Percentiles rank a stretch among this genome's conserved stretches.
Conservation (phyloP, 805 yeast genomes). For the Zygosaccharomyces siamensis region DNA sequence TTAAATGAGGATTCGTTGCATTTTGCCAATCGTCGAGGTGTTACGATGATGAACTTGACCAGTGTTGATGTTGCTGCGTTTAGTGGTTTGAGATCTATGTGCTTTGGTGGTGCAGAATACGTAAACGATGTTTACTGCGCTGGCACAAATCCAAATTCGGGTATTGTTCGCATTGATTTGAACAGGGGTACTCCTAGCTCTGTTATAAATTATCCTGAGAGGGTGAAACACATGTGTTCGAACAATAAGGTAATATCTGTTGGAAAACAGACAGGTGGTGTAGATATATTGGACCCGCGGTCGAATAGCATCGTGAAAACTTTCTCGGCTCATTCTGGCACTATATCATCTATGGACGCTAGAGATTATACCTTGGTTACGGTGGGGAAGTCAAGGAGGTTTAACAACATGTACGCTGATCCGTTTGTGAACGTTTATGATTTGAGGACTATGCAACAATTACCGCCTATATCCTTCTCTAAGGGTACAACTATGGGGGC, state of each 20-base stretch:
- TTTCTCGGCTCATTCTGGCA: constrained; percentile 56
- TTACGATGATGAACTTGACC: constrained; percentile 36
- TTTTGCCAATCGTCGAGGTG: constrained; percentile 55
- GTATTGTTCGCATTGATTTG: constrained; percentile 42
- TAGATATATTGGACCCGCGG: constrained; percentile 61
- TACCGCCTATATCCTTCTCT: constrained; percentile 83
- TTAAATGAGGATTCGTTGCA: constrained; percentile 49
- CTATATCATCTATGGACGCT: constrained; percentile 59
- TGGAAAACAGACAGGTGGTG: constrained; percentile 54
- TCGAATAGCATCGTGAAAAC: constrained; percentile 45
- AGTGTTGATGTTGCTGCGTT: constrained; percentile 33
- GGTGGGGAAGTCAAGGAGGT: constrained; percentile 72
- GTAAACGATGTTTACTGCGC: constrained; percentile 45
- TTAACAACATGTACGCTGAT: constrained; percentile 56
- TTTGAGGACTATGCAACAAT: constrained; percentile 60
- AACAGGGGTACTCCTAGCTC: constrained; percentile 37
- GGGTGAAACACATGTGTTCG: constrained; percentile 45
- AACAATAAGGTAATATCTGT: constrained; percentile 51
- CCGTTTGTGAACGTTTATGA: constrained; percentile 83
- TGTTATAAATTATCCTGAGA: constrained; percentile 40
- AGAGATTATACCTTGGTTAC: constrained; percentile 66
- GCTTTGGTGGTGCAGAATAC: constrained; percentile 37
- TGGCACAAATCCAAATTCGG: constrained; percentile 33
- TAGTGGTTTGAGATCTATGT: constrained; percentile 38
- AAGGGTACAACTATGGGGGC: constrained; percentile 37